Base-by-base conservation (phyloP, 306 rosid genomes). In the Cucurbita moschata region DNA sequence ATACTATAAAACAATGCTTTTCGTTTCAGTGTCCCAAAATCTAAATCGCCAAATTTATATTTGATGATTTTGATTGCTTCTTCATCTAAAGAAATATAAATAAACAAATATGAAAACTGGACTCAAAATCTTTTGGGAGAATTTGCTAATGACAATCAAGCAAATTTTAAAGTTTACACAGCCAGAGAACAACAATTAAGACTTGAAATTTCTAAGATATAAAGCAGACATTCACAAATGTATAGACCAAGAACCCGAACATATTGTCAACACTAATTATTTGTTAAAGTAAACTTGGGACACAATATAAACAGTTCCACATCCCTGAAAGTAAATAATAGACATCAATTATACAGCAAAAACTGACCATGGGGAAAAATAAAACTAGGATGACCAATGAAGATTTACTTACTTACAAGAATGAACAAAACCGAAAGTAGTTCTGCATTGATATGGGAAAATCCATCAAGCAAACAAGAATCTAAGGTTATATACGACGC, bases 401-500 rank as follows among this genome's bases (percentile, higher is more conserved):
- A 16, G 47, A 35, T 30, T 49, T 70, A 70, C 74, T 70, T 70
- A 70, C 74, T 70, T 70, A 70, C 74, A 70, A 37, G 74, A 11
- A 70, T 70, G 47, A 51, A 70, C 15, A 8, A 70, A 70, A 70
- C 30, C 46, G 5, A 15, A 15, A 14, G 44, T 70, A 51, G 47
- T 51, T 4, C 3, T 70, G 74, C 60, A 51, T 35, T 50, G 74
- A 50, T 47, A 70, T 35, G 30, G 60, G 35, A 46, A 46, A 50
- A 70, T 70, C 47, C 8, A 75, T 77, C 81, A 71, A 79, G 79
- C 65, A 83, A 79, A 81, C 63, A 72, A 80, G 79, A 79, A 76
- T 30, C 35, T 69, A 57, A 40, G 57, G 73, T 74, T 76, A 60
- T 19, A 72, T 82, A 75, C 89, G 87, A 30, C 89, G 92, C 82